Percentiles rank a stretch among this genome's conserved stretches.
These are phyloP conservation scores for Spatholobus suberectus DNA, from an alignment of 306 rosid species.

Conservation along the genomic window DNA sequence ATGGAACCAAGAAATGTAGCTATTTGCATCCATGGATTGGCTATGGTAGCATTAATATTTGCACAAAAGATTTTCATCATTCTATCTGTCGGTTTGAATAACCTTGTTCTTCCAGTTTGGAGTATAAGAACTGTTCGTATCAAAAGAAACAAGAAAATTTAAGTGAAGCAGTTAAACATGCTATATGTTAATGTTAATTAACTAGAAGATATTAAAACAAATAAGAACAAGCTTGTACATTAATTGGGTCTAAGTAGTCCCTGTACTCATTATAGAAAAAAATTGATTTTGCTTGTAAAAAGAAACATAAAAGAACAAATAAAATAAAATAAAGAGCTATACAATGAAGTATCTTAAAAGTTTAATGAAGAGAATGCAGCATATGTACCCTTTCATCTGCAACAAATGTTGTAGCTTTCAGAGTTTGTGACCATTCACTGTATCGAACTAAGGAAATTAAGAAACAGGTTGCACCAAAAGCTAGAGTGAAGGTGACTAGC, in stretches of 20 bases:
- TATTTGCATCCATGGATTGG: conserved; percentile 50
- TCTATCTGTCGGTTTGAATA: conserved; percentile 58
- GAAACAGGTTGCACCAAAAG: conserved; percentile 63
- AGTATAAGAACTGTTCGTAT: conserved; percentile 30
- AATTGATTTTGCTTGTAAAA: too few species aligned
- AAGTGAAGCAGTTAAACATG: neutral
- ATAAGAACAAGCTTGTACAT: too few species aligned
- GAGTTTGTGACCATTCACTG: conserved; percentile 29
- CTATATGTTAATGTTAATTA: too few species aligned
- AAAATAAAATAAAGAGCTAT: too few species aligned
- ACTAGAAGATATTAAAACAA: too few species aligned
- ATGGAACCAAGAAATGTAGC: neutral
- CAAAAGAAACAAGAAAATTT: neutral
- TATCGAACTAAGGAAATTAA: conserved; percentile 44
- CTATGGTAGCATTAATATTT: conserved; percentile 33
- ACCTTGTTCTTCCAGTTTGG: conserved; percentile 46
- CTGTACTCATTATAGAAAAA: too few species aligned
- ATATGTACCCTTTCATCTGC: conserved; percentile 36
- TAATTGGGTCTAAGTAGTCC: too few species aligned
- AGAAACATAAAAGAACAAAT: too few species aligned
- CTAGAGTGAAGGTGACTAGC: conserved; percentile 54
- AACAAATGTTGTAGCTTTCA: conserved; percentile 4
- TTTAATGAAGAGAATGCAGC: too few species aligned
- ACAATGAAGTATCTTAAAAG: too few species aligned
- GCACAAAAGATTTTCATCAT: conserved; percentile 50